phyloP scores from a whole-genome alignment of 192 early-diverging fungal genomes.

The Entomortierella chlamydospora region DNA sequence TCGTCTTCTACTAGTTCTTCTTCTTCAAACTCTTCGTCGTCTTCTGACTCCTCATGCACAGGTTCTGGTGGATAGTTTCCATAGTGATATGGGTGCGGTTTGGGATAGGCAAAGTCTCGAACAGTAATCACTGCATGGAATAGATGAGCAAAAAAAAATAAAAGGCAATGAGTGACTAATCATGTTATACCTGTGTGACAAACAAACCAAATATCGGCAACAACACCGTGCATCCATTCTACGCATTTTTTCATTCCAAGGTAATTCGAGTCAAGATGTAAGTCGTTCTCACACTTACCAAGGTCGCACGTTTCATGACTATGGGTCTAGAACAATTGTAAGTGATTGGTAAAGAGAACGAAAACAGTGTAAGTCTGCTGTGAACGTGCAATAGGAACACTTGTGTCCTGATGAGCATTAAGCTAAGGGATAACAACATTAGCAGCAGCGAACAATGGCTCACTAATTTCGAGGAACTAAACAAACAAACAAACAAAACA shows the following conservation, averaged over 20 bases:
- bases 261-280: background rate
- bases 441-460: background rate
- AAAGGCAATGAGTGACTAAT: background rate
- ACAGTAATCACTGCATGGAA: conserved; percentile 22
- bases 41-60: conserved; percentile 28
- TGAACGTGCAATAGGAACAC: background rate
- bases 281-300: conserved; percentile 8
- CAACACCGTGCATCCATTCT: background rate
- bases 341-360: background rate
- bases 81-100: conserved; percentile 29
- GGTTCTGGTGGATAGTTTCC: conserved; percentile 41
- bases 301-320: conserved; percentile 9
- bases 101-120: conserved; percentile 45
- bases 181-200: conserved; percentile 5
- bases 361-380: background rate
- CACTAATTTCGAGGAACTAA: background rate
- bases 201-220: background rate
- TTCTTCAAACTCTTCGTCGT: conserved; percentile 25
- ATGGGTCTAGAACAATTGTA: background rate
- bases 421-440: background rate
- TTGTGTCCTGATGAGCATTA: background rate
- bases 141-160: background rate
- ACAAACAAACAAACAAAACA: background rate
- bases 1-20: conserved; percentile 16
- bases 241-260: background rate